Evolutionary conservation across 805 yeast species (phyloP), one percentile per base, ranked within the genome.

Genomic region (Candida glaebosa): DNA sequence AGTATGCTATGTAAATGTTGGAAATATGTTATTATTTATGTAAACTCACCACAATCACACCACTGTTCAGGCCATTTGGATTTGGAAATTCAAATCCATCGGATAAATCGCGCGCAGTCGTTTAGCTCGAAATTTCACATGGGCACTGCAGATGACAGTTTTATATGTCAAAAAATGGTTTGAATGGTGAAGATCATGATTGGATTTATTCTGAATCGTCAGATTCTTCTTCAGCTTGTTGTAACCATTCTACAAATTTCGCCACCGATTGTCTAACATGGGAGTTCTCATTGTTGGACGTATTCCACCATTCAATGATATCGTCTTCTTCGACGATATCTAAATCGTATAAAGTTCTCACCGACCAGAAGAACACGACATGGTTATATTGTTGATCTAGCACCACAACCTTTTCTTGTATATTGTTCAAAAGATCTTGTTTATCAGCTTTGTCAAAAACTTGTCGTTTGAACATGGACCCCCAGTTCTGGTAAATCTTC

Each of bases 201-300:
- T 75, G 31, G 58, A 53, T 18, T n/a, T 45, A 50, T 15, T 48
- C 50, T 8, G n/a, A n/a, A n/a, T 22, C 26, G 10, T 61, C 66
- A 30, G 58, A 58, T 36, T 60, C 60, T 52, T 81, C 88, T 47
- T 78, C 84, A 34, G 96, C 97, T 36, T 81, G 86, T 52, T 76
- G 76, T 44, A 91, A 73, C 97, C 97, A 90, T 15, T 82, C 86
- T 16, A 91, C 74, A 82, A 91, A 91, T 60, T 81, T 83, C 6
- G 66, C 76, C 2, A 87, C 81, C 49, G 78, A 70, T 20, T 57
- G 68, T 43, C 84, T 75, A 15, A 82, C 81, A 5, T 67, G 73
- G 12, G 67, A 56, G 12, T 67, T 74, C 5, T 63, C 58, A 14
- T 60, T 47, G 8, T 50, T 56, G 19, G 51, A 47, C 15, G 69